Conservation (phyloP, 1,284 basidiomycete species). For the Meira miltonrushii region DNA sequence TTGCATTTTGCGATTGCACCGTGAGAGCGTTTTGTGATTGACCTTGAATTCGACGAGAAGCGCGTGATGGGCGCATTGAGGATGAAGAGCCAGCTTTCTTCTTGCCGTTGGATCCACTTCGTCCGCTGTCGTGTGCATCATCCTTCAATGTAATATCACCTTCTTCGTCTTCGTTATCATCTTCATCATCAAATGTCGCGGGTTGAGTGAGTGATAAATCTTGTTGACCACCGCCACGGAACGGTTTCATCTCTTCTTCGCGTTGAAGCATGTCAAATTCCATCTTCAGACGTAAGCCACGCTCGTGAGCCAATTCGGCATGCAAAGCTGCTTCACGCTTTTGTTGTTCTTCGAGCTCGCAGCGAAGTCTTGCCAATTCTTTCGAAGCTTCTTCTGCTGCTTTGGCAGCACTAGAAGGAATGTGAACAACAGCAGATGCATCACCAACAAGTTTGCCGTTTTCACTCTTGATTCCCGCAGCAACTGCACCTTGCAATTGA, state of each 20-base stretch:
- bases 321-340: constrained; percentile 10
- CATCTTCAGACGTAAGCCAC: constrained; percentile 1
- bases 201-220: background rate
- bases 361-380: constrained; percentile 25
- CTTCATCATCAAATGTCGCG: background rate
- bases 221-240: background rate
- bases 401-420: background rate
- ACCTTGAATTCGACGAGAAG: constrained; percentile 3
- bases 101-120: background rate
- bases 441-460: background rate
- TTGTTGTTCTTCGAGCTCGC: constrained; percentile 8
- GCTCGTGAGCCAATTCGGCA: constrained; percentile 10
- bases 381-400: background rate
- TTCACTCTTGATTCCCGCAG: constrained; percentile 9
- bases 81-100: background rate
- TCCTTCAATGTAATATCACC: background rate
- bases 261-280: background rate
- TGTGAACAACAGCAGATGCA: too few species aligned
- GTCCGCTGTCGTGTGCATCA: background rate
- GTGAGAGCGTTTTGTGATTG: background rate
- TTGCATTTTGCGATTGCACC: background rate
- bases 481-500: constrained; percentile 3
- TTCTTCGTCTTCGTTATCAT: background rate
- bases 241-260: background rate
- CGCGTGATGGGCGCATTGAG: background rate